Evolutionary conservation across 768 basidiomycete genomes (phyloP), one percentile per base, ranked within the genome.

Genomic region (Kwoniella botswanensis): DNA sequence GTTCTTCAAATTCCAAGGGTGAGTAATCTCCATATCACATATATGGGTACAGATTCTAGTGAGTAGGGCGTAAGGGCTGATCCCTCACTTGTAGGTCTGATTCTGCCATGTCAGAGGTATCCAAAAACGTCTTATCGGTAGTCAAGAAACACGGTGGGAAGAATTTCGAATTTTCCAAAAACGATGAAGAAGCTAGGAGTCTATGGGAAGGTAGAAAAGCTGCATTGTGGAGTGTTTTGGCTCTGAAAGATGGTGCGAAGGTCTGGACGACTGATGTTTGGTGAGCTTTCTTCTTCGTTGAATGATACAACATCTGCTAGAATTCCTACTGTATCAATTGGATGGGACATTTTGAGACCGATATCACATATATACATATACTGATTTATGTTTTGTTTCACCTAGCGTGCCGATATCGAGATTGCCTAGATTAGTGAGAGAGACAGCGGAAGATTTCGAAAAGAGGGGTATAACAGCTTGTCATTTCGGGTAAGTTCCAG

Each of bases 241-340:
- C 88, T 3, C 85, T 89, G 3, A 79, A 88, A 63, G 90, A 91
- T 15, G 92, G 88, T 11, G 84, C 85, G 18, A 88, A 88, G 53
- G 89, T 88, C 71, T 94, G 92, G 93, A 91, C 90, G 24, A 96
- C 94, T 0, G 93, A 94, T 82, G 93, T 94, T 35, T 95, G 94
- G 92, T 92, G 83, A 68, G 85, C 82, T 18, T 44, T 59, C 42
- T 21, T 21, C 64, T 62, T 21, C 61, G 6, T 12, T 46, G 35
- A 10, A 26, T 63, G 41, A 29, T 7, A n/a, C 12, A 18, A 10
- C 15, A 18, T 42, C 61, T 63, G 41, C 35, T 44, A 44, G 3
- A 6, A 9, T 24, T 24, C n/a, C n/a, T 26, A 22, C 44, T 62
- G 24, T 57, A 57, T 15, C 15, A 21, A 35, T 35, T 35, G 35